Evolutionary conservation across 1,139 yeast species (phyloP).

Genomic region (Hansenula lynferdii): DNA sequence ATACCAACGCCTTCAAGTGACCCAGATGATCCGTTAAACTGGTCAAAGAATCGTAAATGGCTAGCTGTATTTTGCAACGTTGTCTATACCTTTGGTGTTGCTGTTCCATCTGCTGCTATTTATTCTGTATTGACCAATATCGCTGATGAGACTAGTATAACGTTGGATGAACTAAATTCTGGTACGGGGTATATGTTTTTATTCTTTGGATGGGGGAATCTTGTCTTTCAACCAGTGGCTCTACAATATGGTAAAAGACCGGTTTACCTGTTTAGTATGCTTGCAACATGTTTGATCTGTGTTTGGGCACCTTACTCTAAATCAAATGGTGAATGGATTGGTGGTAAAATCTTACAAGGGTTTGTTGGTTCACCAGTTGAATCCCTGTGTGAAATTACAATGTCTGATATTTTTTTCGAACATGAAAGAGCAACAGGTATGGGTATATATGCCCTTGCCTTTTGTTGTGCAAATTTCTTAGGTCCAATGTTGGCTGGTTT

Average conservation of each 20-base stretch:
- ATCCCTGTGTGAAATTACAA: constrained; percentile 46
- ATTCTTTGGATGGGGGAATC: constrained; percentile 42
- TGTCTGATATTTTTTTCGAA: constrained; percentile 45
- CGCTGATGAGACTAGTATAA: constrained; percentile 33
- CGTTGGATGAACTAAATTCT: constrained; percentile 37
- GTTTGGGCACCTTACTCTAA: constrained; percentile 41
- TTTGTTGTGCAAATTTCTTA: constrained; percentile 33
- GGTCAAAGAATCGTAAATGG: neutral
- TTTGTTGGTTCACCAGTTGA: constrained; percentile 51
- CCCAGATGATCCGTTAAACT: neutral
- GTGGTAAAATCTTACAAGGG: constrained; percentile 39
- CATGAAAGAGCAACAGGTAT: constrained; percentile 47
- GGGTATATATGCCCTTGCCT: constrained; percentile 38
- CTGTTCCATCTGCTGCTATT: constrained; percentile 42
- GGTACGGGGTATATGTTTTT: constrained; percentile 50
- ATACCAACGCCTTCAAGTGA: constrained; percentile 12
- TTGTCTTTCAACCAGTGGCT: constrained; percentile 46
- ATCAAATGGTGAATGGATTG: constrained; percentile 32
- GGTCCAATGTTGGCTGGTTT: constrained; percentile 49
- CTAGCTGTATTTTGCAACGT: constrained; percentile 19
- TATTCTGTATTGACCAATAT: constrained; percentile 40
- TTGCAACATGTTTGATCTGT: constrained; percentile 33
- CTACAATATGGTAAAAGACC: constrained; percentile 52
- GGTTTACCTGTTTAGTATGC: constrained; percentile 30
- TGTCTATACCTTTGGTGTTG: constrained; percentile 39